A percentile compares a stretch with the other conserved stretches of the same genome.
Evolutionary conservation across 305 asterid genomes (phyloP).

Genomic region (Salvia sclarea): DNA sequence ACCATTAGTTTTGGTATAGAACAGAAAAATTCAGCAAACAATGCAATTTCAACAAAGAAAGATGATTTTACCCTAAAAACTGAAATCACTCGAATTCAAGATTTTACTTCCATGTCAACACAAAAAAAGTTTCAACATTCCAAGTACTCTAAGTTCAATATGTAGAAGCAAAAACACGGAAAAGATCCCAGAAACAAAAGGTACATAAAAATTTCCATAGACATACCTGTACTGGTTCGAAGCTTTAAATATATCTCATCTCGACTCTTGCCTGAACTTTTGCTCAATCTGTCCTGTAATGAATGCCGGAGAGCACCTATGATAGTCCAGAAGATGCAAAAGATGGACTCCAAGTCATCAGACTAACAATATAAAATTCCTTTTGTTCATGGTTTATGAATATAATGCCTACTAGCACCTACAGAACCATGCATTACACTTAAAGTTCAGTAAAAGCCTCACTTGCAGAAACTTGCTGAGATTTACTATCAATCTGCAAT

Average conservation of each 20-base stretch:
- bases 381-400: slow-evolving; percentile 10
- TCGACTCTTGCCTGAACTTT: slow-evolving; percentile 72
- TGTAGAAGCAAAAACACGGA: slow-evolving; percentile 18
- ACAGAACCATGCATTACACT: slow-evolving; percentile 5
- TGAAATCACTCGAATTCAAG: background rate
- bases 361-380: background rate
- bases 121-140: background rate
- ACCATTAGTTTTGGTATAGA: background rate
- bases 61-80: background rate
- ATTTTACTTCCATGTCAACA: background rate
- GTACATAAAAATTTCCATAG: slow-evolving; percentile 1
- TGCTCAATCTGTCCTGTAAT: slow-evolving; percentile 73
- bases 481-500: slow-evolving; percentile 74
- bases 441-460: slow-evolving; percentile 41
- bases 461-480: slow-evolving; percentile 82
- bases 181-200: slow-evolving; percentile 6
- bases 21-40: background rate
- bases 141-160: slow-evolving; percentile 5
- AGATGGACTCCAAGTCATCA: slow-evolving; percentile 6
- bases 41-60: background rate
- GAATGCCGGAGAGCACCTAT: slow-evolving; percentile 86
- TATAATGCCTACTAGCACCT: slow-evolving; percentile 13
- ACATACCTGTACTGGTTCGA: slow-evolving; percentile 78
- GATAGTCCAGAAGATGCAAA: slow-evolving; percentile 30
- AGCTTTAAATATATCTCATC: slow-evolving; percentile 81